phyloP scores from a whole-genome alignment of 768 basidiomycete genomes.

The Sporobolomyces phaffii region DNA sequence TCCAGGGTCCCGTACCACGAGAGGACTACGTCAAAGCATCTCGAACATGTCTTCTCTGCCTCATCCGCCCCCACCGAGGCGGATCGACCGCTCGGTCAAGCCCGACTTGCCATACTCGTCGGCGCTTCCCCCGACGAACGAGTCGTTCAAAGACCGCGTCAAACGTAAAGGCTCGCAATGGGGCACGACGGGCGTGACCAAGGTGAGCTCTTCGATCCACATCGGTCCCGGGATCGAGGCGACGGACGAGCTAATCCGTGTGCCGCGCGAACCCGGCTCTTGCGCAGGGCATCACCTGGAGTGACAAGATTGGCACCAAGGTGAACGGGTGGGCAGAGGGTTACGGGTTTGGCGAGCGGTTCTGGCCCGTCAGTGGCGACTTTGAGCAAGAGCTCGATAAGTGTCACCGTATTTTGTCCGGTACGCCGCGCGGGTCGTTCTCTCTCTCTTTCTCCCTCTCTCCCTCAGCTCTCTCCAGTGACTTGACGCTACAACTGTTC shows the following conservation, averaged over 20 bases:
- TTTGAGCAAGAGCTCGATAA: constrained; percentile 39
- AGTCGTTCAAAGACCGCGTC: constrained; percentile 3
- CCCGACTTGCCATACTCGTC: constrained; percentile 13
- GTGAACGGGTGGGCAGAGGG: constrained; percentile 21
- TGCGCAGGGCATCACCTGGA: constrained; percentile 24
- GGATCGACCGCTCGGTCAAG: not conserved
- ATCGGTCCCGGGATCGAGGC: too few species aligned
- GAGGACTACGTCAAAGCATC: too few species aligned
- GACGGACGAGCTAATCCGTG: too few species aligned
- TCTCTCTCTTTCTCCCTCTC: too few species aligned
- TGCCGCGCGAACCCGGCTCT: too few species aligned
- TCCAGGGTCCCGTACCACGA: too few species aligned
- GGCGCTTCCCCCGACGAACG: not conserved
- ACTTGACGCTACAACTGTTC: not conserved
- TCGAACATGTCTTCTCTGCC: not conserved
- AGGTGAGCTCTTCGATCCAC: not conserved
- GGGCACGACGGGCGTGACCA: constrained; percentile 3
- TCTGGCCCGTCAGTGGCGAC: constrained; percentile 31
- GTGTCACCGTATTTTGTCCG: constrained; percentile 38
- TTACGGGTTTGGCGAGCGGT: constrained; percentile 15
- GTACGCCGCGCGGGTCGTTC: constrained; percentile 1
- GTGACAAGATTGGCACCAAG: constrained; percentile 17
- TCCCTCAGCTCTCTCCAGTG: too few species aligned
- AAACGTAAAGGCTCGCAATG: constrained; percentile 7
- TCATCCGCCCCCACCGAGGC: constrained; percentile 24